Percentiles rank a stretch among this genome's conserved stretches.
phyloP scores from a whole-genome alignment of 2,329 filamentous ascomycete genomes.

The Immersiporthe knoxdaviesiana region DNA sequence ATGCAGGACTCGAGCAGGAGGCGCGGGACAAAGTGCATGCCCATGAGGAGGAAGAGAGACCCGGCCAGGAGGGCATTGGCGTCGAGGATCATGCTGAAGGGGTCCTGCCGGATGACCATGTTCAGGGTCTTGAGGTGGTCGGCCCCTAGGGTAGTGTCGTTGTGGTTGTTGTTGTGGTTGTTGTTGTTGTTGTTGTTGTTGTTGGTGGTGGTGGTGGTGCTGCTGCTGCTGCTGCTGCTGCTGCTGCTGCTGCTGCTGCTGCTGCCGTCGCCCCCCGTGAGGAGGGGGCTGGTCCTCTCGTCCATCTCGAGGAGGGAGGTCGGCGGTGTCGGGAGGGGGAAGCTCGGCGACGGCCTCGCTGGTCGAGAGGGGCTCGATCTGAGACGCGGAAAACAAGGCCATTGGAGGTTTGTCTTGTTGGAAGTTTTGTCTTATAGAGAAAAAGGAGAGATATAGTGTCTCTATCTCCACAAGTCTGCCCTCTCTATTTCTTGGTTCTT shows the following conservation, averaged over 20 bases:
- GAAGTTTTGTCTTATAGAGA: neutral
- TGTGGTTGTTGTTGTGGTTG: too few relatives aligned
- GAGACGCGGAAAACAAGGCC: conserved; percentile 12
- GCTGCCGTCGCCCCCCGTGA: neutral
- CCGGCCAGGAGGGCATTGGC: conserved; percentile 51
- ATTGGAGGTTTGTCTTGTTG: neutral
- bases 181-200: conserved; percentile 19
- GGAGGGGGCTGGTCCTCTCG: neutral
- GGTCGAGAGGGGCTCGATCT: conserved; percentile 7
- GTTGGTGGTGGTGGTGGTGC: too few relatives aligned
- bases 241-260: neutral
- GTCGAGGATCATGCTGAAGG: conserved; percentile 57
- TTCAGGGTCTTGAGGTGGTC: conserved; percentile 39
- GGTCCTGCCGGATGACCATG: conserved; percentile 52
- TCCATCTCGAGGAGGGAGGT: conserved; percentile 6
- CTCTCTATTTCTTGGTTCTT: neutral
- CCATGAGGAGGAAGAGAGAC: conserved; percentile 51
- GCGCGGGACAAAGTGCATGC: conserved; percentile 56
- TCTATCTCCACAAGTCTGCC: neutral
- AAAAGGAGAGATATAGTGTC: neutral
- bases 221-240: neutral
- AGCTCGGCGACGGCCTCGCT: neutral
- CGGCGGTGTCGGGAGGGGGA: neutral
- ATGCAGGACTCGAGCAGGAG: conserved; percentile 54
- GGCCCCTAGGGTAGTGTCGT: conserved; percentile 9